Base-by-base conservation (phyloP, 306 rosid genomes). In the Crotalaria pallida region DNA sequence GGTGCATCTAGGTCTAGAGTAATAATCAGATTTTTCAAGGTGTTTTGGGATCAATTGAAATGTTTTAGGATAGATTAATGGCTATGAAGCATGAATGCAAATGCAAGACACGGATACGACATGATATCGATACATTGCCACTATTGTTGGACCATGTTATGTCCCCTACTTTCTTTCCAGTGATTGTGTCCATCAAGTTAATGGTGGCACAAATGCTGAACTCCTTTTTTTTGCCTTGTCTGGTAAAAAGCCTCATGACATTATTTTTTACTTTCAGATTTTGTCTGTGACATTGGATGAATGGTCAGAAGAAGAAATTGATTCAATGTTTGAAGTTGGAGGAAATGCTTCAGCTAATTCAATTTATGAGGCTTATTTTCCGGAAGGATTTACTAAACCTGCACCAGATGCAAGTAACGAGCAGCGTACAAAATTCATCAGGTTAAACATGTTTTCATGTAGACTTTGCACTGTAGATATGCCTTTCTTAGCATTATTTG, bases 331-430 rank as follows among this genome's bases (percentile, higher is more conserved):
- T 47, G 97, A 94, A 82, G 92, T 94, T 56, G 99, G 99, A 57
- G 99, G 99, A 76, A 94, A 94, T 77, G 66, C 88, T 75, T 86
- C 95, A 11, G 99, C 96, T 10, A 94, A 94, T 82, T 61, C 97
- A 18, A 91, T 94, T 67, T 94, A 94, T 70, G 99, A 94, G 80
- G 97, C 97, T 74, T 85, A 72, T 74, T 40, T 94, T 73, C 96
- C 99, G 0, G 86, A 86, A 45, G 99, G 92, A 74, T 71, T 17
- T 73, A 51, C 78, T 52, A 94, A 91, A 74, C 99, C 99, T 52
- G 83, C 85, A 73, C 89, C 92, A 58, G 89, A 84, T 87, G 87
- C 99, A 44, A 73, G 80, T 74, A 91, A 83, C 1, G 97, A 87
- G 24, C 78, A 76, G 65, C 97, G 99, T 55, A 64, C 80, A 33